Evolutionary conservation across 192 early-diverging fungal species (phyloP).

Genomic region (Bifiguratus adelaidae): DNA sequence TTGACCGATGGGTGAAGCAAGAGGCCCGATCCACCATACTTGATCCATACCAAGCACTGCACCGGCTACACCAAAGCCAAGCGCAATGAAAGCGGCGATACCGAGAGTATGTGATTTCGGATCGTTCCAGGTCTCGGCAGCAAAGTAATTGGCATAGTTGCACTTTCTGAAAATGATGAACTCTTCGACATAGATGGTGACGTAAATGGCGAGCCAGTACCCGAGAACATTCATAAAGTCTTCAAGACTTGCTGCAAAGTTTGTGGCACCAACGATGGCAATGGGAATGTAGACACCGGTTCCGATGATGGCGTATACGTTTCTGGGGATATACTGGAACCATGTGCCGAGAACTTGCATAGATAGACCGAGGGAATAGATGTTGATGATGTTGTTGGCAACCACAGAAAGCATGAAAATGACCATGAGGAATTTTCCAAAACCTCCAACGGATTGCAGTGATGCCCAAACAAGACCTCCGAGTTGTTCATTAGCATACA

Average conservation of each 20-base stretch:
- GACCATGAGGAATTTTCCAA: slow-evolving; percentile 21
- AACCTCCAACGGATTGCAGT: slow-evolving; percentile 6
- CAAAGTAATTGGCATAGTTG: not conserved
- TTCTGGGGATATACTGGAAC: slow-evolving; percentile 12
- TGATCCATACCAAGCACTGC: slow-evolving; percentile 21
- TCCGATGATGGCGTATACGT: slow-evolving; percentile 14
- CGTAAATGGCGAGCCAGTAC: slow-evolving; percentile 19
- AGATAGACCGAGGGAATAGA: slow-evolving; percentile 22
- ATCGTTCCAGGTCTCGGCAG: slow-evolving; percentile 12
- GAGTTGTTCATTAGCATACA: slow-evolving; percentile 1
- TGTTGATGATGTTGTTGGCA: slow-evolving; percentile 25
- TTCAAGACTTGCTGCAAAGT: slow-evolving; percentile 13
- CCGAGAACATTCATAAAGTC: slow-evolving; percentile 20
- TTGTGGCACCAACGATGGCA: slow-evolving; percentile 8
- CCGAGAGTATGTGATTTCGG: slow-evolving; percentile 12
- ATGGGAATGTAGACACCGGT: slow-evolving; percentile 15
- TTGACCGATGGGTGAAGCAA: not conserved
- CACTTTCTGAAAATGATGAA: slow-evolving; percentile 8
- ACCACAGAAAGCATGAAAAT: slow-evolving; percentile 16
- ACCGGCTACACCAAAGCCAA: slow-evolving; percentile 11
- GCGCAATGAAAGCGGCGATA: slow-evolving; percentile 10
- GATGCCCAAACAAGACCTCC: slow-evolving; percentile 1
- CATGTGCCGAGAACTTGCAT: slow-evolving; percentile 13
- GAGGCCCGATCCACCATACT: slow-evolving; percentile 7
- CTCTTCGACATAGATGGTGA: slow-evolving; percentile 6